Base-by-base conservation (phyloP, 129 eudicot species). In the Pulicaria dysenterica region DNA sequence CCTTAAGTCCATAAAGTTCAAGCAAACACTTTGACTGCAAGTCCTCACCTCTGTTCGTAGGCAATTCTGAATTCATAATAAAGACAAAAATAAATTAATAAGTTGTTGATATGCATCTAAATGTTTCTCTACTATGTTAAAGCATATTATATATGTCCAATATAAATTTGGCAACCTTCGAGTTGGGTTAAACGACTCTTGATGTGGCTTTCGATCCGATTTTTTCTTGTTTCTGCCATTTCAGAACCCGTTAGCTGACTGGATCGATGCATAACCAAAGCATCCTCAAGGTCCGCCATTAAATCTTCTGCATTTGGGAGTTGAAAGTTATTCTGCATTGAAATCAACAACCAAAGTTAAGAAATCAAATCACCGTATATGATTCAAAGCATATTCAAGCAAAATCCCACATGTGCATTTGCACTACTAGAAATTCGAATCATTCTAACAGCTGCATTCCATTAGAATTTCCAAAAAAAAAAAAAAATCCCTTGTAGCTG, bases 1-100 rank as follows among this genome's bases (percentile, higher is more conserved):
- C 99, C 99, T 91, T 91, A 19, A 95, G 91, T 36, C 97, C 99
- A 83, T 95, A 95, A 50, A 95, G 91, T 77, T 95, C 99, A 66
- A 88, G 96, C 87, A 95, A 80, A 83, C 99, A 95, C 83, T 89
- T 95, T 8, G 97, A 77, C 76, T 95, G 99, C 75, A 95, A 86
- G 72, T 91, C 96, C 77, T 91, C 99, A n/a, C 99, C 99, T 83
- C 96, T 88, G 85, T 81, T 88, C 71, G 99, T 73, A 53, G 99
- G 97, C 79, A 95, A 83, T 72, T 91, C 99, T 95, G 88, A 71
- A 70, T 73, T 38, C 72, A 80, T 43, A 40, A 50, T 19, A 41
- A 60, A 39, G 17, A 60, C 37, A 50, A 41, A 67, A 66, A 48
- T 50, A 53, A 41, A 3, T 5, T 12, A 34, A 42, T n/a, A 41